A percentile compares a stretch with the other conserved stretches of the same genome.
Conservation (phyloP, 106 monocot genomes). For the Iris macrosiphon region DNA sequence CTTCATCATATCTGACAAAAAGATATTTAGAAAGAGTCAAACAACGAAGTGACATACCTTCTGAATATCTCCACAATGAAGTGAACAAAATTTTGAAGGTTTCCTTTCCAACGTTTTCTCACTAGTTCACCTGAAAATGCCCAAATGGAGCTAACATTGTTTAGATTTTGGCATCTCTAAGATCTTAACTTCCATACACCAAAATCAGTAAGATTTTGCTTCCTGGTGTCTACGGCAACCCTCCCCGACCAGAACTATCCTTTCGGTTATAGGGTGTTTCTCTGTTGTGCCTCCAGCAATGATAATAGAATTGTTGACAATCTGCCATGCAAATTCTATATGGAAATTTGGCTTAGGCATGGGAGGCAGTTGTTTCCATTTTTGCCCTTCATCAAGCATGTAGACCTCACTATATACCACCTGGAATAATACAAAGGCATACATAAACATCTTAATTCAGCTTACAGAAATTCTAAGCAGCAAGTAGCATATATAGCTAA, state of each 20-base stretch:
- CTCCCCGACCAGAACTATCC: conserved; percentile 93
- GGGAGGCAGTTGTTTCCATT: conserved; percentile 69
- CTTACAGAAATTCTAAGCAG: too few relatives aligned
- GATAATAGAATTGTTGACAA: conserved; percentile 85
- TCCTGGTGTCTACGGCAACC: too few relatives aligned
- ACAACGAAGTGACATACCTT: too few relatives aligned
- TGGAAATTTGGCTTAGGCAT: conserved; percentile 99
- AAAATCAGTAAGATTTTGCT: too few relatives aligned
- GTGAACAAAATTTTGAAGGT: conserved; percentile 82
- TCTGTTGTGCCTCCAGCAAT: conserved; percentile 88
- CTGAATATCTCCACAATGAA: conserved; percentile 84
- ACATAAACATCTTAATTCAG: too few relatives aligned
- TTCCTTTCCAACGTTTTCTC: conserved; percentile 83
- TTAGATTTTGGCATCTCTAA: too few relatives aligned
- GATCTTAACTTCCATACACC: too few relatives aligned
- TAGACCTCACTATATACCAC: conserved; percentile 78
- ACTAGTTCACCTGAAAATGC: conserved; percentile 96
- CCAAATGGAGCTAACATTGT: too few relatives aligned
- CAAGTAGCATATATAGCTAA: too few relatives aligned
- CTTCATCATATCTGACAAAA: conserved; percentile 70
- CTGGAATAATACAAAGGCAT: too few relatives aligned
- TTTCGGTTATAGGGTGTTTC: conserved; percentile 85
- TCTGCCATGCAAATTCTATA: conserved; percentile 86
- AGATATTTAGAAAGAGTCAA: too few relatives aligned
- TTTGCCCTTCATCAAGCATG: conserved; percentile 66